Conservation (phyloP, 805 yeast genomes). For the Zygosaccharomyces bisporus region DNA sequence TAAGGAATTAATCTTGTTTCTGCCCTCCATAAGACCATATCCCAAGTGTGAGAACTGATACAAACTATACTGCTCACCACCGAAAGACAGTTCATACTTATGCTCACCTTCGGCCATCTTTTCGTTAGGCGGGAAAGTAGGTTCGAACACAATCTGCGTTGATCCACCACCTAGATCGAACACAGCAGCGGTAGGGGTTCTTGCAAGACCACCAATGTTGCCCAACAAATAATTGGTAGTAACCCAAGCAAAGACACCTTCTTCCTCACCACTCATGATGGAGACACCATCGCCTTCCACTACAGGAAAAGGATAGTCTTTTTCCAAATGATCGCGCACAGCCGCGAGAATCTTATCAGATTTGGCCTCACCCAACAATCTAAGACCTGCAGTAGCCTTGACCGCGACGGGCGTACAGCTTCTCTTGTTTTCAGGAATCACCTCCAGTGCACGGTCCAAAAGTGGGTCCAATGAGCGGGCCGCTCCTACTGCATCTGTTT, state of each 20-base stretch:
- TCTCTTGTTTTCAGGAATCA: conserved; percentile 70
- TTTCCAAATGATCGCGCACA: conserved; percentile 71
- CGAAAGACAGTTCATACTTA: conserved; percentile 74
- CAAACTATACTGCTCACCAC: conserved; percentile 70
- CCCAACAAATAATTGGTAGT: conserved; percentile 92
- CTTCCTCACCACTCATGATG: conserved; percentile 94
- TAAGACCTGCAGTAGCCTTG: conserved; percentile 96
- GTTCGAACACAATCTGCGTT: conserved; percentile 97
- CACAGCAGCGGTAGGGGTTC: conserved; percentile 88
- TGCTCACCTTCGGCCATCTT: conserved; percentile 82
- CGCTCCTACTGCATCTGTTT: conserved; percentile 75
- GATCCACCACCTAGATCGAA: conserved; percentile 99
- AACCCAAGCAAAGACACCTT: conserved; percentile 99
- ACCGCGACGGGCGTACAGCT: conserved; percentile 91
- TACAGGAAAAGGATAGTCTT: conserved; percentile 86
- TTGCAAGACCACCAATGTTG: conserved; percentile 75
- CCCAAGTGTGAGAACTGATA: conserved; percentile 96
- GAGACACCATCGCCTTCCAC: conserved; percentile 82
- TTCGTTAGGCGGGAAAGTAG: conserved; percentile 60
- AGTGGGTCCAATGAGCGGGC: conserved; percentile 87
- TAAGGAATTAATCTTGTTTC: conserved; percentile 69
- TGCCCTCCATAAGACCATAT: conserved; percentile 92
- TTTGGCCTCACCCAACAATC: conserved; percentile 75
- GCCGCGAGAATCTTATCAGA: conserved; percentile 67
- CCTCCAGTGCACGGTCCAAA: conserved; percentile 65